phyloP scores from a whole-genome alignment of 2,329 filamentous ascomycete species.

The Pseudogymnoascus sp. region DNA sequence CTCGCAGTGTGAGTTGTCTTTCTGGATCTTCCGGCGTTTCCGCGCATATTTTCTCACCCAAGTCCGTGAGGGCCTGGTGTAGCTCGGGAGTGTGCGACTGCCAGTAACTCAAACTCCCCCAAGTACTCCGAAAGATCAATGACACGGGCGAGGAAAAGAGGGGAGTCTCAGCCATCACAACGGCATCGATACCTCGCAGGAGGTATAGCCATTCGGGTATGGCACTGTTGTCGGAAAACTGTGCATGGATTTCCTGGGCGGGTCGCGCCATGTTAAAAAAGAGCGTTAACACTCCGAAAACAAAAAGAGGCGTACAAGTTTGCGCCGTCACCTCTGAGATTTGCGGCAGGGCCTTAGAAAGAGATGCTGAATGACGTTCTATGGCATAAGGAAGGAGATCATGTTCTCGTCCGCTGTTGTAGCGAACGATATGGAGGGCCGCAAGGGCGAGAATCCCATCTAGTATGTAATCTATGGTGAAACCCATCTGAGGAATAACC shows the following conservation, averaged over 20 bases:
- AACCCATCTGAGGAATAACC: not conserved
- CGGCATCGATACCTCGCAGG: not conserved
- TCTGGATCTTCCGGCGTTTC: too few relatives aligned
- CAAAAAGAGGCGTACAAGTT: slow-evolving; percentile 10
- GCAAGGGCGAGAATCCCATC: slow-evolving; percentile 13
- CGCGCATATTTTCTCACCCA: too few relatives aligned
- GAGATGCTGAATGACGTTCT: not conserved
- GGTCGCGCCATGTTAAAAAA: not conserved
- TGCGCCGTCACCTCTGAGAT: not conserved
- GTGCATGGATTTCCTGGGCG: not conserved
- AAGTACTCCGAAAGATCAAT: too few relatives aligned
- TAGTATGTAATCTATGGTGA: slow-evolving; percentile 12
- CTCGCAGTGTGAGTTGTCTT: too few relatives aligned
- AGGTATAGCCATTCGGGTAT: not conserved
- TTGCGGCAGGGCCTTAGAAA: not conserved
- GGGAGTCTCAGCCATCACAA: not conserved
- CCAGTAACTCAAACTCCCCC: too few relatives aligned
- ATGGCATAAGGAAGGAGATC: not conserved
- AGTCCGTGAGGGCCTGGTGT: too few relatives aligned
- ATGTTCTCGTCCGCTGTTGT: slow-evolving; percentile 8
- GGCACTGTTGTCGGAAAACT: not conserved
- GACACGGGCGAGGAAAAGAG: too few relatives aligned
- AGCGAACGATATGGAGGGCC: slow-evolving; percentile 12
- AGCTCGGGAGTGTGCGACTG: too few relatives aligned
- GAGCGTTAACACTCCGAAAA: slow-evolving; percentile 5